Percentiles rank a stretch among this genome's conserved stretches.
phyloP scores from a whole-genome alignment of 352 stramenopile genomes.

The Phytopythium boreale region DNA sequence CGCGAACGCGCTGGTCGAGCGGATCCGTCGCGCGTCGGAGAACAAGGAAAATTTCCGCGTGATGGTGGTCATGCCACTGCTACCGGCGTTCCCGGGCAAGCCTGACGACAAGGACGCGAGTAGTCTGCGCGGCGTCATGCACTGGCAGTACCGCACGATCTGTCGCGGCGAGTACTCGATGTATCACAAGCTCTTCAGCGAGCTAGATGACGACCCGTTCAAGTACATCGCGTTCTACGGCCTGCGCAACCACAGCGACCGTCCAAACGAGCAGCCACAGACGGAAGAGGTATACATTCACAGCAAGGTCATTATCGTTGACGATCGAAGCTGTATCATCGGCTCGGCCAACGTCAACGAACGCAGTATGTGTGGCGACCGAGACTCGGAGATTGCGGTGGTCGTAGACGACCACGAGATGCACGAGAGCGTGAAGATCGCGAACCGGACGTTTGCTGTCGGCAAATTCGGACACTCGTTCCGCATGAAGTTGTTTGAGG shows the following conservation, averaged over 20 bases:
- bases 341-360: constrained; percentile 88
- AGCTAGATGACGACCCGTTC: constrained; percentile 73
- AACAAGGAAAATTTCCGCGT: constrained; percentile 83
- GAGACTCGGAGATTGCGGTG: constrained; percentile 86
- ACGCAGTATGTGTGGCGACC: constrained; percentile 79
- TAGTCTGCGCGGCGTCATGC: constrained; percentile 81
- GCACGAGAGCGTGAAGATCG: constrained; percentile 50
- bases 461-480: constrained; percentile 85
- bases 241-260: constrained; percentile 60
- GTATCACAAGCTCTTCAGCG: constrained; percentile 74
- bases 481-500: constrained; percentile 84
- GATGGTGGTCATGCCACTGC: constrained; percentile 80
- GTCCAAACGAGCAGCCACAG: constrained; percentile 7
- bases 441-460: constrained; percentile 39
- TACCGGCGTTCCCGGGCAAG: constrained; percentile 81
- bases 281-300: constrained; percentile 88
- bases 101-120: constrained; percentile 76
- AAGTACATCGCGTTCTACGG: constrained; percentile 89
- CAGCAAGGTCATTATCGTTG: constrained; percentile 90
- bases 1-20: constrained; percentile 71
- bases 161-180: constrained; percentile 81
- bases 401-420: constrained; percentile 79
- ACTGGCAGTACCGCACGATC: constrained; percentile 88
- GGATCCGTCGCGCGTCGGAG: constrained; percentile 66
- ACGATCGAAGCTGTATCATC: constrained; percentile 78